These are phyloP conservation scores for Drosera capensis DNA, from an alignment of 148 eudicot species.

Conservation along the genomic window DNA sequence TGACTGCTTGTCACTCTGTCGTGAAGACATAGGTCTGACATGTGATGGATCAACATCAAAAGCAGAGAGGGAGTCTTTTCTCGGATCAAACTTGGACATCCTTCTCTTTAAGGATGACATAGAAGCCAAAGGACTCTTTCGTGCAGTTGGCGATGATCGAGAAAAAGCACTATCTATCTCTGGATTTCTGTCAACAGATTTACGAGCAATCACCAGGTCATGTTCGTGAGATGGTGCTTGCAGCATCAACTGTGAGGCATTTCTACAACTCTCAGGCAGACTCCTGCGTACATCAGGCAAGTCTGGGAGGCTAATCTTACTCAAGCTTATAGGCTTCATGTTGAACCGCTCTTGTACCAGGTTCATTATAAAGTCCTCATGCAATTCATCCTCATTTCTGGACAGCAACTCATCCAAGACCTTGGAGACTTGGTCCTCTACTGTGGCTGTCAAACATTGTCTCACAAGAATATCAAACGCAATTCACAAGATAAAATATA, in stretches of 20 bases:
- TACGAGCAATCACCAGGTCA: constrained; percentile 15
- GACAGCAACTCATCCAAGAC: constrained; percentile 39
- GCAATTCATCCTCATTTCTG: constrained; percentile 22
- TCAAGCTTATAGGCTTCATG: constrained; percentile 37
- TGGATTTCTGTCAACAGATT: constrained; percentile 12
- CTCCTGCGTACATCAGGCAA: constrained; percentile 19
- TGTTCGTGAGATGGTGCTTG: constrained; percentile 15
- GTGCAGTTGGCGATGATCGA: constrained; percentile 25
- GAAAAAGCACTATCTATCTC: constrained; percentile 9
- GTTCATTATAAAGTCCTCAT: constrained; percentile 27
- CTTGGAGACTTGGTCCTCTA: constrained; percentile 8
- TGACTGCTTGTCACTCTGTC: constrained; percentile 11
- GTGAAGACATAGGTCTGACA: constrained; percentile 9
- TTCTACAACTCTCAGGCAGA: constrained; percentile 12
- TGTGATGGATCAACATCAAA: constrained; percentile 19
- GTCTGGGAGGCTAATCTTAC: constrained; percentile 27
- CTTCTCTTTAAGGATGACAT: constrained; percentile 33
- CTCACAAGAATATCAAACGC: constrained; percentile 5
- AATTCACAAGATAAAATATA: constrained; percentile 2
- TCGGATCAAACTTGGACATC: constrained; percentile 19
- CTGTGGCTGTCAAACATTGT: constrained; percentile 20
- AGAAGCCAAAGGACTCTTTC: constrained; percentile 52
- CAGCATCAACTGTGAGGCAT: constrained; percentile 10
- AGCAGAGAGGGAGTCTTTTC: constrained; percentile 33
- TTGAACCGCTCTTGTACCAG: constrained; percentile 30